These are phyloP conservation scores for Penicillium sp. DNA, from an alignment of 2,329 filamentous ascomycete species.

Conservation along the genomic window DNA sequence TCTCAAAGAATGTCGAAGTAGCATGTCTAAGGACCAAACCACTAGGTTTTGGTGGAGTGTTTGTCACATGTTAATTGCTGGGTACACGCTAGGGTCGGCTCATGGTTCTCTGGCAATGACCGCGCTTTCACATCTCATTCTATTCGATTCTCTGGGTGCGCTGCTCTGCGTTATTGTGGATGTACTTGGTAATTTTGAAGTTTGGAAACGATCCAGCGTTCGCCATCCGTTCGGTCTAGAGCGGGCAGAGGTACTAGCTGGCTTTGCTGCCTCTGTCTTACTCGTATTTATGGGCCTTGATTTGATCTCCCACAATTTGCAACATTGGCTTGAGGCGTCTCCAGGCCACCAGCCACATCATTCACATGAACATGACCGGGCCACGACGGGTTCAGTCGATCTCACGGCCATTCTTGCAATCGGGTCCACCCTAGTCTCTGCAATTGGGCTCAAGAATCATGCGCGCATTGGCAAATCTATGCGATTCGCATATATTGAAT, in stretches of 20 bases:
- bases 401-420: constrained; percentile 78
- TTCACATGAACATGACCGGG: constrained; percentile 60
- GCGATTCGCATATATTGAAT: constrained; percentile 77
- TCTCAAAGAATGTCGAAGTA: constrained; percentile 77
- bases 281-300: constrained; percentile 97
- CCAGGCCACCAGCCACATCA: constrained; percentile 72
- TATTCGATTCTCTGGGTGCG: constrained; percentile 92
- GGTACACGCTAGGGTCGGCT: constrained; percentile 79
- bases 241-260: constrained; percentile 86
- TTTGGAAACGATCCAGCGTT: constrained; percentile 90
- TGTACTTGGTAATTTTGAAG: constrained; percentile 92
- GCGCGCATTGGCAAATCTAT: constrained; percentile 88
- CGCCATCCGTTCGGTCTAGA: constrained; percentile 91
- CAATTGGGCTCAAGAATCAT: constrained; percentile 84
- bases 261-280: constrained; percentile 93
- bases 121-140: constrained; percentile 84
- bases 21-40: constrained; percentile 85
- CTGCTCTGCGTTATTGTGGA: constrained; percentile 89
- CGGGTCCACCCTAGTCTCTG: constrained; percentile 75
- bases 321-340: constrained; percentile 84
- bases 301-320: constrained; percentile 86
- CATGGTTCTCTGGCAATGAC: constrained; percentile 86
- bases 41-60: constrained; percentile 82
- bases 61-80: constrained; percentile 78
- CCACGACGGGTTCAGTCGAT: constrained; percentile 74